Conservation (phyloP, 2,329 filamentous ascomycete genomes). For the Penicillium concentricum region DNA sequence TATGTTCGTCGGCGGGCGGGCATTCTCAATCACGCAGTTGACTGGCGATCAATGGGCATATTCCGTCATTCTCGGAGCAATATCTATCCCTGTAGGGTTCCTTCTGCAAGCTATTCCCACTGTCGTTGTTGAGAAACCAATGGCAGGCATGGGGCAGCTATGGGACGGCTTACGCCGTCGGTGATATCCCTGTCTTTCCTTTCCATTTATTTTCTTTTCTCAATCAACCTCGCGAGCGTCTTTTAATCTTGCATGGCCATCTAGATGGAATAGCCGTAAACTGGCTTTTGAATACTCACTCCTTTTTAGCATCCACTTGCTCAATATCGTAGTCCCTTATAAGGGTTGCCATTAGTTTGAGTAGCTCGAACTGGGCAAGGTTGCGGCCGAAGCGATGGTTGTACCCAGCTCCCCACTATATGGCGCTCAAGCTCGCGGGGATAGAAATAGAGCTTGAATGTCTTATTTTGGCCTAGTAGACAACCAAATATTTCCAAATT, state of each 20-base stretch:
- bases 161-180: not conserved
- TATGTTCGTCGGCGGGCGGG: conserved; percentile 56
- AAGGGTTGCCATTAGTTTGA: conserved; percentile 35
- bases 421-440: too few relatives aligned
- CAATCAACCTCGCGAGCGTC: not conserved
- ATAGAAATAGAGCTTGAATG: too few relatives aligned
- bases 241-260: not conserved
- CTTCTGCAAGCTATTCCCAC: conserved; percentile 1
- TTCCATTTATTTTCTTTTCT: not conserved
- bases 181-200: not conserved
- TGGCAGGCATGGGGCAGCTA: not conserved
- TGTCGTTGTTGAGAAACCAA: conserved; percentile 3
- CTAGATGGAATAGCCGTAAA: not conserved
- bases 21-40: conserved; percentile 53
- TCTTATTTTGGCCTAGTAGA: too few relatives aligned
- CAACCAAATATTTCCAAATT: too few relatives aligned
- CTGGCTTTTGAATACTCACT: not conserved
- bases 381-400: conserved; percentile 38
- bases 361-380: conserved; percentile 37
- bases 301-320: conserved; percentile 22
- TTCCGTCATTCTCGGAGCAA: conserved; percentile 49
- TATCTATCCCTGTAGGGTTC: conserved; percentile 51
- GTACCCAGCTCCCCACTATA: conserved; percentile 40
- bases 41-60: conserved; percentile 56
- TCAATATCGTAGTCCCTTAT: conserved; percentile 36